These are phyloP conservation scores for Podaxis sp. DNA, from an alignment of 768 basidiomycete species.

Conservation along the genomic window DNA sequence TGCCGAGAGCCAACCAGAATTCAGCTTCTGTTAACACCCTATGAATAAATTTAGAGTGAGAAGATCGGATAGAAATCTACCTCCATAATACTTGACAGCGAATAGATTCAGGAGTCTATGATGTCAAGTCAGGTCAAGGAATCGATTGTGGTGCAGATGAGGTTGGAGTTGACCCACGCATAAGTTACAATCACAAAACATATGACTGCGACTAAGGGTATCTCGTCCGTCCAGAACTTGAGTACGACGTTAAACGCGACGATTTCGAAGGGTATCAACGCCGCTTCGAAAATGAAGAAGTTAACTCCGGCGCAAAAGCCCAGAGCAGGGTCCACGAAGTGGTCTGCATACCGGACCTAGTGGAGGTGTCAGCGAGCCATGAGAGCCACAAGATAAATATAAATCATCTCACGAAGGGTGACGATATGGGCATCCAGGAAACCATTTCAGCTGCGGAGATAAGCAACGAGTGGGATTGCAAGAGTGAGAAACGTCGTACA, in stretches of 20 bases:
- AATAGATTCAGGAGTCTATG: conserved; percentile 45
- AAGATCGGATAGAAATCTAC: conserved; percentile 24
- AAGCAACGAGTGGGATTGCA: conserved; percentile 13
- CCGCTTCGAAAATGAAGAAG: conserved; percentile 53
- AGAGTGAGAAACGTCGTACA: conserved; percentile 25
- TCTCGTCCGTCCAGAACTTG: conserved; percentile 53
- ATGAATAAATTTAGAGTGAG: background rate
- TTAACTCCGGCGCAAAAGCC: conserved; percentile 58
- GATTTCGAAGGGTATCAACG: conserved; percentile 49
- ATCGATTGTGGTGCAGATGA: background rate
- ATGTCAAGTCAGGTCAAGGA: background rate
- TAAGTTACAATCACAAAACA: conserved; percentile 41
- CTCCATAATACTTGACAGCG: conserved; percentile 50
- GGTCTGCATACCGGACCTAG: conserved; percentile 58
- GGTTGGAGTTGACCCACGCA: conserved; percentile 30
- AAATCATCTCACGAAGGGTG: conserved; percentile 58
- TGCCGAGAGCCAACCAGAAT: conserved; percentile 55
- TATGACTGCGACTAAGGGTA: conserved; percentile 46
- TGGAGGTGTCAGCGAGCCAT: background rate
- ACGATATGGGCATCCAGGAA: conserved; percentile 76
- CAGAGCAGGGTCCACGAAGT: conserved; percentile 56
- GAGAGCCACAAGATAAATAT: background rate
- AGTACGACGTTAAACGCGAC: conserved; percentile 54
- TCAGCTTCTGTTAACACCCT: conserved; percentile 41
- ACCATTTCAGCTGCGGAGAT: conserved; percentile 72